These are phyloP conservation scores for Dactylellina leptospora DNA, from an alignment of 2,329 filamentous ascomycete species.

Conservation along the genomic window DNA sequence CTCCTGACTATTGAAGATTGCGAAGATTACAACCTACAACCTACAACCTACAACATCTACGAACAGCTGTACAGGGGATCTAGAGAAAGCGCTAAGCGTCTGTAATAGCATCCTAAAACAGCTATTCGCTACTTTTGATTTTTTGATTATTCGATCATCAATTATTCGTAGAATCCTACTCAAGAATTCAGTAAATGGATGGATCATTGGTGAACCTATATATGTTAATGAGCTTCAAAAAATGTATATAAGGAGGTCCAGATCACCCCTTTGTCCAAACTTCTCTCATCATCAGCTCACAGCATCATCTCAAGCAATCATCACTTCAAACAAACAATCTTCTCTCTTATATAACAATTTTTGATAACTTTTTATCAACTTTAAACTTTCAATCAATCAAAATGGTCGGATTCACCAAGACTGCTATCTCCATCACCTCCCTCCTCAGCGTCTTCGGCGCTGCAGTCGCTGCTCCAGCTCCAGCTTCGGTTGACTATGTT, in stretches of 20 bases:
- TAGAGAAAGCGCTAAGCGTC: not conserved
- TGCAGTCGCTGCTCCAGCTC: constrained; percentile 21
- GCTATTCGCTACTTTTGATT: not conserved
- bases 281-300: constrained; percentile 12
- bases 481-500: constrained; percentile 27
- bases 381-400: constrained; percentile 16
- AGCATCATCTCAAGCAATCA: constrained; percentile 23
- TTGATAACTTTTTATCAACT: constrained; percentile 14
- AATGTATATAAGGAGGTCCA: constrained; percentile 10
- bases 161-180: not conserved
- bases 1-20: not conserved
- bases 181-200: not conserved
- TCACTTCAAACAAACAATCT: not conserved
- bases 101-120: not conserved
- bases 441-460: constrained; percentile 34
- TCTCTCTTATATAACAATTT: constrained; percentile 12
- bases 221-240: not conserved
- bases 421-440: constrained; percentile 22
- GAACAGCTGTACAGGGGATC: not conserved
- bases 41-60: not conserved
- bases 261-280: not conserved
- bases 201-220: not conserved
- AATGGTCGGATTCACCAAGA: constrained; percentile 45
- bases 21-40: too few species aligned
- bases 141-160: not conserved